Evolutionary conservation across 192 early-diverging fungal genomes (phyloP).

Genomic region (Mortierella hygrophila): DNA sequence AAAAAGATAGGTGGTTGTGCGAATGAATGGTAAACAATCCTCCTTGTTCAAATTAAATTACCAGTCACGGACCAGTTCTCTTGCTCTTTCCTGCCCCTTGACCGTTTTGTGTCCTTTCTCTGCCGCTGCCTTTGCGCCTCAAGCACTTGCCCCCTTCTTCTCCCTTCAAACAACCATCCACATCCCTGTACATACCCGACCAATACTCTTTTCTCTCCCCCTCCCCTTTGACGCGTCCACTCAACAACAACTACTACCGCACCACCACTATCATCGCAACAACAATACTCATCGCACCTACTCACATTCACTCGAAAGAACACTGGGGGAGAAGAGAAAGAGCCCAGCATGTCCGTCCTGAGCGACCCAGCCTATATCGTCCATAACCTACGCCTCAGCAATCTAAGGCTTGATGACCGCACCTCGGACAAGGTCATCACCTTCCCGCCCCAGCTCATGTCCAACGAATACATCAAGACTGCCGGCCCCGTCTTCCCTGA

Average conservation of each 20-base stretch:
- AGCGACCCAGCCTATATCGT: constrained; percentile 81
- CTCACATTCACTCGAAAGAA: not conserved
- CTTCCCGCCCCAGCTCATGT: constrained; percentile 68
- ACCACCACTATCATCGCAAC: not conserved
- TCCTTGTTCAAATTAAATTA: not conserved
- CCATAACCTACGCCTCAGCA: constrained; percentile 81
- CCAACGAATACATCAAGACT: constrained; percentile 72
- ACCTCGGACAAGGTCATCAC: constrained; percentile 79
- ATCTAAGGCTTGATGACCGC: constrained; percentile 78
- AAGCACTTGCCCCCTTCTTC: not conserved
- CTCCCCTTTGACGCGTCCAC: not conserved
- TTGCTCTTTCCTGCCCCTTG: not conserved
- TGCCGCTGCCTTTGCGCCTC: too few species aligned
- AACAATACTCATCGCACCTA: not conserved
- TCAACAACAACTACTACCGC: not conserved
- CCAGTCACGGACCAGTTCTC: too few species aligned
- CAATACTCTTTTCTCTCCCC: not conserved
- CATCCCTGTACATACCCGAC: not conserved
- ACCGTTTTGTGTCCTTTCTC: not conserved
- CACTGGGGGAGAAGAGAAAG: not conserved
- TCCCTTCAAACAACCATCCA: not conserved
- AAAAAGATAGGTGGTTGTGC: too few species aligned
- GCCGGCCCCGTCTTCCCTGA: constrained; percentile 70
- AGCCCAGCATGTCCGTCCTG: constrained; percentile 70
- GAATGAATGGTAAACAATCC: not conserved